Percentiles rank a stretch among this genome's conserved stretches.
These are phyloP conservation scores for Talinum fruticosum DNA, from an alignment of 148 eudicot genomes.

Conservation along the genomic window DNA sequence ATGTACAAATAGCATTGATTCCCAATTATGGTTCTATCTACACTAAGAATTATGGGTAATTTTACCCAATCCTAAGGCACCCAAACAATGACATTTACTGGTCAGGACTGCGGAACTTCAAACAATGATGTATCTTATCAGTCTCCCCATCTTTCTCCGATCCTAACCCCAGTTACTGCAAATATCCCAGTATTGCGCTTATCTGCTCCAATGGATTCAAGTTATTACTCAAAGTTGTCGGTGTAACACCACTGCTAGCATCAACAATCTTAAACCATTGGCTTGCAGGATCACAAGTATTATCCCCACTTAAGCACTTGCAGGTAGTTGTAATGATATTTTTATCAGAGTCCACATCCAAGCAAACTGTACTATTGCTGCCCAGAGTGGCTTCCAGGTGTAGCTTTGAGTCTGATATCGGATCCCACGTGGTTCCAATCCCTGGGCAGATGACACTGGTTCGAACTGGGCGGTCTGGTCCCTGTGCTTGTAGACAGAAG, in stretches of 20 bases:
- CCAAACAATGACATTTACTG: too few relatives aligned
- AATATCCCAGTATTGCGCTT: not conserved
- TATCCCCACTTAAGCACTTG: constrained; percentile 50
- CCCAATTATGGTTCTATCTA: too few relatives aligned
- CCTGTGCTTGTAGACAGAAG: constrained; percentile 55
- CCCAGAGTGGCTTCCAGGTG: constrained; percentile 54
- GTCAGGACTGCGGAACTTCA: too few relatives aligned
- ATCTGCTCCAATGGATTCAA: not conserved
- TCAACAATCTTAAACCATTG: constrained; percentile 89
- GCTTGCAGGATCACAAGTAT: constrained; percentile 61
- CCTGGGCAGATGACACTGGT: constrained; percentile 39
- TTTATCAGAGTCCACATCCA: constrained; percentile 54
- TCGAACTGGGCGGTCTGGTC: constrained; percentile 33
- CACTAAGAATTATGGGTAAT: not conserved
- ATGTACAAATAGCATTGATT: too few relatives aligned
- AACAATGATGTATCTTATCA: too few relatives aligned
- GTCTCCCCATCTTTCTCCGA: too few relatives aligned
- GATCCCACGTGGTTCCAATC: constrained; percentile 49
- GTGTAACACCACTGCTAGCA: not conserved
- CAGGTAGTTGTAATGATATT: constrained; percentile 47
- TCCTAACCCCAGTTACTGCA: too few relatives aligned
- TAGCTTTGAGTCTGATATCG: constrained; percentile 72
- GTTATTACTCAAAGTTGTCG: not conserved
- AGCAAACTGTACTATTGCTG: constrained; percentile 40
- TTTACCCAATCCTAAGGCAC: not conserved